These are phyloP conservation scores for Xylaria sp. DNA, from an alignment of 2,329 filamentous ascomycete species.

Conservation along the genomic window DNA sequence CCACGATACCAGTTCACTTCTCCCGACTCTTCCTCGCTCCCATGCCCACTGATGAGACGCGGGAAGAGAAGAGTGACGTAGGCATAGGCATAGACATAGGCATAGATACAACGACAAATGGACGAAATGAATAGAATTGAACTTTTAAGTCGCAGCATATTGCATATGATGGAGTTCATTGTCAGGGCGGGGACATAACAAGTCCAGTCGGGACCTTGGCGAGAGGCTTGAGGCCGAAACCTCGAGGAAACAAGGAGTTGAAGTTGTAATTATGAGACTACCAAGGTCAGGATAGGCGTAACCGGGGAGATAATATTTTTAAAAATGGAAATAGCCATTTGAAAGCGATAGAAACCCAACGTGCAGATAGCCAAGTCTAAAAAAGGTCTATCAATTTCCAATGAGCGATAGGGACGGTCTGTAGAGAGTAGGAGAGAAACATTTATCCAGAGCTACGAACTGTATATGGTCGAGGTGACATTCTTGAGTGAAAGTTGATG, in stretches of 20 bases:
- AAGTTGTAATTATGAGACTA: slow-evolving; percentile 4
- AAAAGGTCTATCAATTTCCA: no score
- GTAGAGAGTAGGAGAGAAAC: no score
- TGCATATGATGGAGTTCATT: slow-evolving; percentile 25
- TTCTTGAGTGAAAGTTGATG: no score
- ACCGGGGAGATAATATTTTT: neutral
- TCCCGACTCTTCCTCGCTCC: neutral
- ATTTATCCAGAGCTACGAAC: no score
- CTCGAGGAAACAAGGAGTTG: neutral
- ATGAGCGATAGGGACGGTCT: no score
- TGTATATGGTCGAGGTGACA: no score
- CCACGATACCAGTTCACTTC: slow-evolving; percentile 21
- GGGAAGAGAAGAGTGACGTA: neutral
- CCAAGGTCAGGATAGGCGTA: neutral
- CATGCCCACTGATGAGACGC: neutral
- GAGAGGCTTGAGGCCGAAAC: neutral
- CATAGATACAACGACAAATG: slow-evolving; percentile 15
- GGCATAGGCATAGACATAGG: slow-evolving; percentile 19
- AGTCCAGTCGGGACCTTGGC: neutral
- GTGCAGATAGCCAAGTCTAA: no score
- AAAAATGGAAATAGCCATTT: neutral
- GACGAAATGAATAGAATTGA: slow-evolving; percentile 15
- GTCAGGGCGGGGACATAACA: neutral
- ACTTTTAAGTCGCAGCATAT: slow-evolving; percentile 6
- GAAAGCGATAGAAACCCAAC: neutral